phyloP scores from a whole-genome alignment of 768 basidiomycete species.

The Hydnomerulius pinastri region DNA sequence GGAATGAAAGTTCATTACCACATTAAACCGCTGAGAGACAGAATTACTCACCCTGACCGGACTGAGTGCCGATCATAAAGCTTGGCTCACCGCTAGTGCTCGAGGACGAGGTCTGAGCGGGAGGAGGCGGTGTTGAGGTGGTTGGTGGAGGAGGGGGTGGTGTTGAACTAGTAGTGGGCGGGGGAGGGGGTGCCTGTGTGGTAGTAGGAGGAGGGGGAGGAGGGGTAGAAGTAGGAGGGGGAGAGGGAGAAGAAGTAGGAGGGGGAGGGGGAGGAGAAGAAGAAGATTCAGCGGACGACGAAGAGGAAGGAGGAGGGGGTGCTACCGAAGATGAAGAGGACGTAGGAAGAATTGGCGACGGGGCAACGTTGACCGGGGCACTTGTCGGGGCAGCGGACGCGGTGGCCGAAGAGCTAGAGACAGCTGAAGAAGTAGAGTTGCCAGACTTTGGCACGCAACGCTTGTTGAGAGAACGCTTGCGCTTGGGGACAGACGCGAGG shows the following conservation, averaged over 20 bases:
- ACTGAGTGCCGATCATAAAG: constrained; percentile 49
- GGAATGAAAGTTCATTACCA: constrained; percentile 1
- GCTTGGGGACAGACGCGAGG: constrained; percentile 3
- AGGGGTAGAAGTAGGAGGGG: background rate
- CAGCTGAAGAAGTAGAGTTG: constrained; percentile 14
- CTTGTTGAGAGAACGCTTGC: constrained; percentile 30
- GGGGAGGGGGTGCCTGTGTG: background rate
- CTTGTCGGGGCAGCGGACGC: background rate
- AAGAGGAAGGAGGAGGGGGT: background rate
- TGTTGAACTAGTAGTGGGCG: background rate
- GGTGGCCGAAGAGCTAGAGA: too few relatives aligned
- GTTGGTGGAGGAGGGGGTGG: constrained; percentile 1
- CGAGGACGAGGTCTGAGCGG: constrained; percentile 21
- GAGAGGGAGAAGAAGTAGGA: background rate
- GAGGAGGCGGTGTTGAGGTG: constrained; percentile 4
- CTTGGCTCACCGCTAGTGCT: constrained; percentile 26
- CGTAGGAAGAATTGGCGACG: background rate
- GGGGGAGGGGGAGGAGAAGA: background rate
- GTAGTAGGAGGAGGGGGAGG: constrained; percentile 1
- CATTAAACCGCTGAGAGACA: background rate
- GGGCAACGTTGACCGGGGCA: constrained; percentile 25
- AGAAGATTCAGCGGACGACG: background rate
- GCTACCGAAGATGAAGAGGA: background rate
- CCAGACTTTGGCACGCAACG: constrained; percentile 21
- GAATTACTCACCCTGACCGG: constrained; percentile 44